Evolutionary conservation across 2,329 filamentous ascomycete genomes (phyloP).

Genomic region (Akanthomyces lecanii): DNA sequence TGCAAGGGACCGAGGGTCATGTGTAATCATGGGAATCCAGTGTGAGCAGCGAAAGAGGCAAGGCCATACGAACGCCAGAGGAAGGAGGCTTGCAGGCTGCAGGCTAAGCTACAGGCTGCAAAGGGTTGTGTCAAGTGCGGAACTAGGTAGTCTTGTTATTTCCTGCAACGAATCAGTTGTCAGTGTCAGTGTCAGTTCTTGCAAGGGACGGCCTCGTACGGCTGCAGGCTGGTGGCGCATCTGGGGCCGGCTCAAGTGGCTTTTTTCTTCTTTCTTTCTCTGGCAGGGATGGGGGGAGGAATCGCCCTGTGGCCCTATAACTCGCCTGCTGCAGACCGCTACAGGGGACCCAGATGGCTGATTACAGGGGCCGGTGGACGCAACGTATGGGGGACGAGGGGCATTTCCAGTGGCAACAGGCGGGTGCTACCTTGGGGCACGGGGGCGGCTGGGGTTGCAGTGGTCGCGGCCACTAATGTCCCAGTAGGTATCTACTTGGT

Average conservation of each 20-base stretch:
- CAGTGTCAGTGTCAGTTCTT: too few species aligned
- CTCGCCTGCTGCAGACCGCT: background rate
- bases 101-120: background rate
- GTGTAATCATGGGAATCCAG: background rate
- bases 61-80: slow-evolving; percentile 4
- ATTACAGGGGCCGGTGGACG: too few species aligned
- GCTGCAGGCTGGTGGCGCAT: background rate
- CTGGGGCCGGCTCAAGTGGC: background rate
- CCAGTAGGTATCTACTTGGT: too few species aligned
- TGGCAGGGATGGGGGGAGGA: background rate
- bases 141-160: background rate
- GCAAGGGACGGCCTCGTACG: background rate
- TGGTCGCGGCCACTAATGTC: too few species aligned
- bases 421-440: background rate
- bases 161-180: background rate
- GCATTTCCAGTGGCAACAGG: background rate
- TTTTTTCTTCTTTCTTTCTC: background rate
- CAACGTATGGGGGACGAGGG: too few species aligned
- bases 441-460: too few species aligned
- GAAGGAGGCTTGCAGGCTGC: background rate
- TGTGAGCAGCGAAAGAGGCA: background rate
- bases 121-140: background rate
- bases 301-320: background rate
- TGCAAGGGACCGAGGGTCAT: background rate
- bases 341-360: too few species aligned